Conservation (phyloP, 106 monocot species). For the Dioscorea zingiberensis region DNA sequence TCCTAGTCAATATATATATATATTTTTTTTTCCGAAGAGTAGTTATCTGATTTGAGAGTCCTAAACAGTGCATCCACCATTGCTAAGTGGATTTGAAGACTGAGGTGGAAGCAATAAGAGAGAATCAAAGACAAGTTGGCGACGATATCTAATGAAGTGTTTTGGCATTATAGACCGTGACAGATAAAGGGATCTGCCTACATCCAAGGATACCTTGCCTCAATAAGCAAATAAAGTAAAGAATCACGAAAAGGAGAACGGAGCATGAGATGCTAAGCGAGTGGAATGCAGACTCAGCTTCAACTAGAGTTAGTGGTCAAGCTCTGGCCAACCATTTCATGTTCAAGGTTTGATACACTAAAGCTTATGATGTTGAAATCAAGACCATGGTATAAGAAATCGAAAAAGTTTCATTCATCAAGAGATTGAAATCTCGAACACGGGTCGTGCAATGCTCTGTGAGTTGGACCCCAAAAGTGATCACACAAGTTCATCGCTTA, state of each 20-base stretch:
- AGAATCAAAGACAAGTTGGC: not conserved
- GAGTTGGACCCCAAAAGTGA: not conserved
- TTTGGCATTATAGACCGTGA: not conserved
- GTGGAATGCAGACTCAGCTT: constrained; percentile 6
- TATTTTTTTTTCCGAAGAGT: not conserved
- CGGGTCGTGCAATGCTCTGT: not conserved
- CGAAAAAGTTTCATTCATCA: not conserved
- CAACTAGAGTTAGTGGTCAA: not conserved
- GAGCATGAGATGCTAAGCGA: constrained; percentile 3
- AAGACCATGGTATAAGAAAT: not conserved
- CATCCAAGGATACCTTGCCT: not conserved
- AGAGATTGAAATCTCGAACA: not conserved
- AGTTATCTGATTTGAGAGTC: too few relatives aligned
- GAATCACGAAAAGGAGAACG: not conserved
- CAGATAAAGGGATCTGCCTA: not conserved
- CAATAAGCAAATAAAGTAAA: not conserved
- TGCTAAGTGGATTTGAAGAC: not conserved
- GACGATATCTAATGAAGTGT: not conserved
- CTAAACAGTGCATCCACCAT: not conserved
- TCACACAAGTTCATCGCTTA: not conserved
- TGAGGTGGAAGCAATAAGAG: not conserved
- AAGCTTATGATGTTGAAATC: too few relatives aligned
- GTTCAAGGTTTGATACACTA: too few relatives aligned
- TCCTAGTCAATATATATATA: not conserved
- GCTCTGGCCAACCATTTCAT: not conserved